Evolutionary conservation across 2,329 filamentous ascomycete genomes (phyloP), one percentile per base, ranked within the genome.

Genomic region (Thermothelomyces thermophilus): DNA sequence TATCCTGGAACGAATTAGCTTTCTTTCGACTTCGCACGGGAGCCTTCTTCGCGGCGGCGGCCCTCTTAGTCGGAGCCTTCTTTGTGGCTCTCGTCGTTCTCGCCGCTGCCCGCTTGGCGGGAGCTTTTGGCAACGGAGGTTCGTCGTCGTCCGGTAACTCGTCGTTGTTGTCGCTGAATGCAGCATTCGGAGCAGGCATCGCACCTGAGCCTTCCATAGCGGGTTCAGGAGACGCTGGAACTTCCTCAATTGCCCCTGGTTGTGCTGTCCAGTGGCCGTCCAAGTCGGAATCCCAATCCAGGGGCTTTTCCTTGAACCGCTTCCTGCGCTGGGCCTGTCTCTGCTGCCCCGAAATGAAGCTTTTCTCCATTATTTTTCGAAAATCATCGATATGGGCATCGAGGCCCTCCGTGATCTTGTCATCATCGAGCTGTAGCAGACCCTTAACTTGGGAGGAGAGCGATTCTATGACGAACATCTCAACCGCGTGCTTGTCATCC

Each of bases 401-500:
- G 7, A 95, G 73, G 28, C 87, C 84, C 5, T 58, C 58, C 7
- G 28, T 84, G 80, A 46, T 87, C 80, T 17, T 85, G 16, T 59
- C 81, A 0, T 86, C 80, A 5, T 83, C 79, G 3, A 88, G 69
- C 1, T 75, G 72, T 30, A 90, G 72, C 61, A 91, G 74, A 54
- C 86, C 78, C 57, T 82, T 82, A 16, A 90, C 77, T 61, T 90
- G 86, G 19, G 76, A 80, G 2, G 79, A 75, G 2, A 91, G 70
- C 13, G 84, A 85, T 28, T 89, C 83, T 19, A 77, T 79, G 9
- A 91, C 83, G 59, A 91, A 91, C 37, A 82, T 73, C 62, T 90
- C 83, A 83, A 97, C 89, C 2, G 89, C 89, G 60, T 93, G 84
- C 63, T 90, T 95, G 70, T 98, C 93, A 58, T 95, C 89, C 59